Evolutionary conservation across 176 grass and related monocot species (phyloP).

Genomic region (Ampelocalamus luodianensis): DNA sequence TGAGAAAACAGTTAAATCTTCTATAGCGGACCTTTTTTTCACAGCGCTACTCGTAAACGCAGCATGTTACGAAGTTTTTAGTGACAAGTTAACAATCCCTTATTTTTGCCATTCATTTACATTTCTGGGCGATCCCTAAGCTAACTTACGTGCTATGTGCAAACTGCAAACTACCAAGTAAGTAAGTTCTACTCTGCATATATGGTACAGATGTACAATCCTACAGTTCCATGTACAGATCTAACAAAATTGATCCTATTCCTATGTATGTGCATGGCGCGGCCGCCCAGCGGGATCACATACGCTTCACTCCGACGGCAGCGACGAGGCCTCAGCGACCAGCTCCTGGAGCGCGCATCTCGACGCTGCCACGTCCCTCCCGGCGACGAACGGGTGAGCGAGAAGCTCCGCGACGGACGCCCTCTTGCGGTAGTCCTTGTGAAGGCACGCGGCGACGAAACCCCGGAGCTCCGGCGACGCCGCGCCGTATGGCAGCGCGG

Average conservation of each 20-base stretch:
- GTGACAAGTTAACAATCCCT: neutral
- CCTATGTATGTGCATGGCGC: neutral
- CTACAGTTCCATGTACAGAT: neutral
- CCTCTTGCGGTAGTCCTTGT: conserved; percentile 45
- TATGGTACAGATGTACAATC: neutral
- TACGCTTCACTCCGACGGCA: neutral
- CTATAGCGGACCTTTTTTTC: too few relatives aligned
- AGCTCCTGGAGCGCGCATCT: conserved; percentile 30
- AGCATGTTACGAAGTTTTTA: neutral
- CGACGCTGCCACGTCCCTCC: conserved; percentile 38
- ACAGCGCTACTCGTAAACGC: too few relatives aligned
- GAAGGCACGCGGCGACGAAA: conserved; percentile 54
- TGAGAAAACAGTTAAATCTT: too few relatives aligned
- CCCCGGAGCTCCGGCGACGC: conserved; percentile 47
- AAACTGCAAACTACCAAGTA: neutral
- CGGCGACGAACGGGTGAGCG: conserved; percentile 57
- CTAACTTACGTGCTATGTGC: neutral
- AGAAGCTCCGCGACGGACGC: conserved; percentile 57
- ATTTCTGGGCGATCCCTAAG: neutral
- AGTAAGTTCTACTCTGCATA: neutral
- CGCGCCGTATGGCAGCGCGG: neutral
- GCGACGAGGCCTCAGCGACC: conserved; percentile 6
- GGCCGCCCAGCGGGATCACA: neutral
- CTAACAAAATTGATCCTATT: conserved; percentile 28
- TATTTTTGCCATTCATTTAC: neutral